These are phyloP conservation scores for Ophidiomyces ophidiicola DNA, from an alignment of 2,329 filamentous ascomycete genomes.

Conservation along the genomic window DNA sequence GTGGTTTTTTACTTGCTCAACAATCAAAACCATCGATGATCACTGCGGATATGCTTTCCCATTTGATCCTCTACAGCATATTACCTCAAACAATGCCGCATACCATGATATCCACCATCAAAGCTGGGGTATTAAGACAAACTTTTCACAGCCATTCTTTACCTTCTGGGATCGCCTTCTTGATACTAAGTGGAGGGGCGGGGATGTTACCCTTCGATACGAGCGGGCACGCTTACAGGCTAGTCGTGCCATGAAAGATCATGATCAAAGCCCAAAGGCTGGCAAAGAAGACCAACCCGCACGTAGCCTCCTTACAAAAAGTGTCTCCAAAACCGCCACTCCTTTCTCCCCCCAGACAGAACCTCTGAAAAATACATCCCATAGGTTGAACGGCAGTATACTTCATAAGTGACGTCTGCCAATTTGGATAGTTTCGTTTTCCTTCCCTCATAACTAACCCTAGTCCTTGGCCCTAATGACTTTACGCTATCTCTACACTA, in stretches of 20 bases:
- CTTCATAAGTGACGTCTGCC: constrained; percentile 23
- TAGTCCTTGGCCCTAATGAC: constrained; percentile 7
- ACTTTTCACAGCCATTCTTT: constrained; percentile 49
- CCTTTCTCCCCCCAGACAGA: constrained; percentile 24
- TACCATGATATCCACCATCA: constrained; percentile 99
- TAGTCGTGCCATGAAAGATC: no score
- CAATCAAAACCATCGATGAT: constrained; percentile 93
- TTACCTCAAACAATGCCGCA: constrained; percentile 87
- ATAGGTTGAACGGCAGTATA: constrained; percentile 31
- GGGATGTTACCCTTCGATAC: constrained; percentile 47
- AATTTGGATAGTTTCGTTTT: neutral
- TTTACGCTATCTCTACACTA: neutral
- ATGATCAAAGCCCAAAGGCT: constrained; percentile 32
- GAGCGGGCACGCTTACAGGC: constrained; percentile 45
- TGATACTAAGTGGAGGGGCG: constrained; percentile 71
- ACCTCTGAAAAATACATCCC: constrained; percentile 26
- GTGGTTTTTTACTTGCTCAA: constrained; percentile 77
- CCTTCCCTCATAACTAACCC: neutral
- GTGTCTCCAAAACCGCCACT: constrained; percentile 28
- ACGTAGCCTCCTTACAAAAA: constrained; percentile 14
- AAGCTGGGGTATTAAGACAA: constrained; percentile 87
- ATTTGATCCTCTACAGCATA: constrained; percentile 82
- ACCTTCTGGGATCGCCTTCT: constrained; percentile 84
- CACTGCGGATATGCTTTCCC: constrained; percentile 95
- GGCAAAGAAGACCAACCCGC: constrained; percentile 19